Base-by-base conservation (phyloP, 768 basidiomycete genomes). In the Pleurotus giganteus region DNA sequence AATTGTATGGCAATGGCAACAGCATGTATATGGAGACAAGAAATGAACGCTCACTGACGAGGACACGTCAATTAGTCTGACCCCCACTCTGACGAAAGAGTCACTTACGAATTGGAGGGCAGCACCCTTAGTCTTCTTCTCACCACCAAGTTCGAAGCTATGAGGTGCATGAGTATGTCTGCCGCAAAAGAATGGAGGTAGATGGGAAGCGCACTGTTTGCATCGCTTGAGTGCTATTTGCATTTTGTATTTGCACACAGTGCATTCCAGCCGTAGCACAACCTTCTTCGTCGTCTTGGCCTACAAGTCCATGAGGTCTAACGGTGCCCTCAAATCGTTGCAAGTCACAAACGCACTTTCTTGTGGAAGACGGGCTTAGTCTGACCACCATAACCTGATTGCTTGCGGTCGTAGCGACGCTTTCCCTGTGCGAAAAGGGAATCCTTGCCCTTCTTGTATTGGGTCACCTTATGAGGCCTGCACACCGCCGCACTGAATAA, bases 301-400 rank as follows among this genome's bases (percentile, higher is more conserved):
- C 89, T 92, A 68, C 46, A 21, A 11, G 32, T 21, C 4, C 32
- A 12, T 1, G 34, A 57, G 57, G 61, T 45, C 13, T 19, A 51
- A 15, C 9, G 23, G 15, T 29, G 45, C n/a, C 2, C 23, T n/a
- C 4, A 8, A 45, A 8, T 28, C 13, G 31, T 36, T 11, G 13
- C 21, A 27, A 13, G 11, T 5, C 24, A 47, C 12, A 23, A 43
- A 23, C 77, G 65, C 61, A 86, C 94, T 88, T 97, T 98, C 84
- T 99, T 99, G 91, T 99, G 97, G 89, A 99, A 99, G 76, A 99
- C 95, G 58, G 96, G 96, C 81, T 99, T 99, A 57, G 96, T 99
- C 83, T 99, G 96, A 78, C 96, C 96, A 89, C 96, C 96, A 79
- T 98, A 98, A 76, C 96, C 91, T 61, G 88, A 89, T 75, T 91